These are phyloP conservation scores for Stylonectria norvegica DNA, from an alignment of 2,329 filamentous ascomycete species.

Conservation along the genomic window DNA sequence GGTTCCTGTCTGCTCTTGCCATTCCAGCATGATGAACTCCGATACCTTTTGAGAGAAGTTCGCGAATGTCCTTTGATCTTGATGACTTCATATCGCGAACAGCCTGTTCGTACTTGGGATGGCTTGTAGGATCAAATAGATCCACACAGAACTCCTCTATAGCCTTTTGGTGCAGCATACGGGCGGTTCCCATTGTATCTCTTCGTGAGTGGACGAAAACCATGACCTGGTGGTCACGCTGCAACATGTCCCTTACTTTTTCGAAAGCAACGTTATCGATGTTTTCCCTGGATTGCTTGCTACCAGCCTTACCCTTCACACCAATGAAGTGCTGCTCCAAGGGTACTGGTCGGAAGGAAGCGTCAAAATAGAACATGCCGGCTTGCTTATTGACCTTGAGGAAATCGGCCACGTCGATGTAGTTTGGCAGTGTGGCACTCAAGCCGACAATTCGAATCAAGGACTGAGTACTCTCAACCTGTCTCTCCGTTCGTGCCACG, in stretches of 20 bases:
- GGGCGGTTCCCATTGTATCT: constrained; percentile 86
- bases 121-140: constrained; percentile 75
- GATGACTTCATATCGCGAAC: constrained; percentile 81
- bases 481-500: constrained; percentile 88
- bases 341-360: constrained; percentile 91
- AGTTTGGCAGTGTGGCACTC: constrained; percentile 94
- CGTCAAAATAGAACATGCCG: constrained; percentile 95
- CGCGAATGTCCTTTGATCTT: constrained; percentile 80
- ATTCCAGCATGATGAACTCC: constrained; percentile 97
- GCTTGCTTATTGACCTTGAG: constrained; percentile 91
- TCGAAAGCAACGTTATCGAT: constrained; percentile 85
- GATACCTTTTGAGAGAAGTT: constrained; percentile 84
- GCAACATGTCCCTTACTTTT: constrained; percentile 91
- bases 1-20: constrained; percentile 86
- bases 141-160: constrained; percentile 74
- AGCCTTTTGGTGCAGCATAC: constrained; percentile 82
- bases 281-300: constrained; percentile 80
- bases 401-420: constrained; percentile 94
- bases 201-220: constrained; percentile 97
- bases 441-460: constrained; percentile 94
- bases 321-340: constrained; percentile 97
- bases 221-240: constrained; percentile 94
- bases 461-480: constrained; percentile 97
- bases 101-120: constrained; percentile 77
- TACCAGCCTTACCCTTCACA: constrained; percentile 84